Evolutionary conservation across 1,284 basidiomycete species (phyloP).

Genomic region (Quambalaria eucalypti): DNA sequence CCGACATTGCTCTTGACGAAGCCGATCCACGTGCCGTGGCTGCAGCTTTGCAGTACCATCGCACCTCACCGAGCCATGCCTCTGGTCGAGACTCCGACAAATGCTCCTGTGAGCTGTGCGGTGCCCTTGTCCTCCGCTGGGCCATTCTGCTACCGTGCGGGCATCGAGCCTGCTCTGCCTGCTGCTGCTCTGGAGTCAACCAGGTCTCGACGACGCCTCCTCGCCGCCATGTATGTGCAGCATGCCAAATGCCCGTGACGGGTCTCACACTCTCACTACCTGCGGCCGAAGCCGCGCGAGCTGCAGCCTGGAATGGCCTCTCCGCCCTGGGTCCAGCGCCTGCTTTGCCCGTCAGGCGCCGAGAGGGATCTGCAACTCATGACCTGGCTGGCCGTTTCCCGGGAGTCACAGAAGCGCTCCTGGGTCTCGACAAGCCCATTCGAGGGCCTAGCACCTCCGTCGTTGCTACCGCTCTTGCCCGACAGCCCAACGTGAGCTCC

Average conservation of each 20-base stretch:
- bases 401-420: background rate
- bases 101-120: slow-evolving; percentile 7
- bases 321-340: too few relatives aligned
- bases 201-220: slow-evolving; percentile 10
- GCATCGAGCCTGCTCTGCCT: slow-evolving; percentile 6
- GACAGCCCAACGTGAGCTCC: background rate
- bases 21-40: background rate
- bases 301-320: background rate
- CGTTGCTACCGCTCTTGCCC: background rate
- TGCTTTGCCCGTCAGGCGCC: background rate
- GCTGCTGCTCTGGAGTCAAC: slow-evolving; percentile 9
- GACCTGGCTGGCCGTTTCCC: background rate
- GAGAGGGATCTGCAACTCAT: background rate
- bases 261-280: slow-evolving; percentile 4
- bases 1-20: background rate
- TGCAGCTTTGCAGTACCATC: background rate
- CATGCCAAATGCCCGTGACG: background rate
- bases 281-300: background rate
- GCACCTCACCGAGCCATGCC: background rate
- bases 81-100: background rate
- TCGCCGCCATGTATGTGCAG: slow-evolving; percentile 6
- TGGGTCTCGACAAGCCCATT: background rate
- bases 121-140: slow-evolving; percentile 1
- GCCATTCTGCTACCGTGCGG: slow-evolving; percentile 8
- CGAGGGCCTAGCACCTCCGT: background rate